Percentiles rank a stretch among this genome's conserved stretches.
Evolutionary conservation across 352 stramenopile genomes (phyloP).

Genomic region (Pythium periplocum): DNA sequence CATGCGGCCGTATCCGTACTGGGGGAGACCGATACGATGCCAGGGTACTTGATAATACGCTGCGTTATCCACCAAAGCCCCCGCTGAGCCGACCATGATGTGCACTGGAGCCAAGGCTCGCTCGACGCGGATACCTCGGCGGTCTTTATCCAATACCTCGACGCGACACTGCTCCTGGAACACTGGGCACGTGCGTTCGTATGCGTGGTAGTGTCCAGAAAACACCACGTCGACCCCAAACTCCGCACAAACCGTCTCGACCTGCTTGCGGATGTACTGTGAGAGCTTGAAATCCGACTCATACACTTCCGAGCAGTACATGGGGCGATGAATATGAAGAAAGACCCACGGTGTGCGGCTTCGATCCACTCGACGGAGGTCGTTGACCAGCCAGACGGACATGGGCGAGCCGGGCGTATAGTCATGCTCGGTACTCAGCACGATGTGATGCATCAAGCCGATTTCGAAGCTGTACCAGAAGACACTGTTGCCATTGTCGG

Average conservation of each 20-base stretch:
- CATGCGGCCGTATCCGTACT: constrained; percentile 27
- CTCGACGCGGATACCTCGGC: background rate
- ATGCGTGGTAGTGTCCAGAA: constrained; percentile 14
- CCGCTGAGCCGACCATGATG: constrained; percentile 15
- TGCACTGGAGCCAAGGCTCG: constrained; percentile 9
- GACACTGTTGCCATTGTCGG: too few relatives aligned
- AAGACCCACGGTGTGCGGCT: constrained; percentile 11
- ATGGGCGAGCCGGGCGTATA: too few relatives aligned
- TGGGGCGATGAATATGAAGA: constrained; percentile 10
- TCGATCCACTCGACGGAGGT: background rate
- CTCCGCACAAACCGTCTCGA: constrained; percentile 9
- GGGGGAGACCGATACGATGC: constrained; percentile 9
- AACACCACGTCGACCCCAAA: constrained; percentile 16
- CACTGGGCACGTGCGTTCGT: constrained; percentile 17
- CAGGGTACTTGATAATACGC: constrained; percentile 16
- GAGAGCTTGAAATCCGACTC: constrained; percentile 4
- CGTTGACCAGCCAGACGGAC: background rate
- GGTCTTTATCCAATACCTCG: background rate
- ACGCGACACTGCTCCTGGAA: constrained; percentile 2
- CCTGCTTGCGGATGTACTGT: background rate
- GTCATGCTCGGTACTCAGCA: too few relatives aligned
- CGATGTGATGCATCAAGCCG: too few relatives aligned
- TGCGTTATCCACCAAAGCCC: constrained; percentile 7
- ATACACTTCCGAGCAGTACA: constrained; percentile 14
- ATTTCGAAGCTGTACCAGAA: too few relatives aligned